Base-by-base conservation (phyloP, 805 yeast genomes). In the Candida koratica region DNA sequence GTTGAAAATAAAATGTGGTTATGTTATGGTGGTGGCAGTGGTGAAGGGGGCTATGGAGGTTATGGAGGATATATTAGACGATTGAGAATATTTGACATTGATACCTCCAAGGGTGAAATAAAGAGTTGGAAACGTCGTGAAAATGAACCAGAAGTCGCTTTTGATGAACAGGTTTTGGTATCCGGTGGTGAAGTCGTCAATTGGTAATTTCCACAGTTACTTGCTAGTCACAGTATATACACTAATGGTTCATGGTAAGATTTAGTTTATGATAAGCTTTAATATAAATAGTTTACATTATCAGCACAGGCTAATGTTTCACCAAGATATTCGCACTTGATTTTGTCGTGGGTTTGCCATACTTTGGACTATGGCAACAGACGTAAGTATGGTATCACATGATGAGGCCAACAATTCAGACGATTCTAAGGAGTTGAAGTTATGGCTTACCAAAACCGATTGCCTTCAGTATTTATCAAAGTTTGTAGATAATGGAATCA, bases 41-140 rank as follows among this genome's bases (percentile, higher is more conserved):
- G 75, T 4, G 98, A 97, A 11, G 94, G 86, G 60, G 98, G 97
- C 25, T 97, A 96, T 0, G 93, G 93, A 54, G 97, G 83, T 6
- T 97, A 97, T 0, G 87, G 88, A 50, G 90, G 88, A 1, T 85
- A 82, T 20, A 68, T 81, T n/a, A 75, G 98, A 48, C 71, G 97
- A 37, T 51, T 87, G 29, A 68, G 98, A 32, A 49, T 81, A 0
- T 90, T 70, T 53, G 87, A 84, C 27, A 48, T 89, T 9, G 81
- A 87, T 53, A 53, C 74, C 1, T 49, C 57, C 6, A 52, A 55
- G 1, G 69, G 71, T 2, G 61, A 61, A 13, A 75, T 82, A 19
- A 56, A 52, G 24, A 74, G 87, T 2, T 86, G 94, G 88, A 88
- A 89, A 57, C 60, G 93, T 41, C 54, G 79, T 12, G 82, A 83